Base-by-base conservation (phyloP, 1,284 basidiomycete genomes). In the Austropuccinia psidii region DNA sequence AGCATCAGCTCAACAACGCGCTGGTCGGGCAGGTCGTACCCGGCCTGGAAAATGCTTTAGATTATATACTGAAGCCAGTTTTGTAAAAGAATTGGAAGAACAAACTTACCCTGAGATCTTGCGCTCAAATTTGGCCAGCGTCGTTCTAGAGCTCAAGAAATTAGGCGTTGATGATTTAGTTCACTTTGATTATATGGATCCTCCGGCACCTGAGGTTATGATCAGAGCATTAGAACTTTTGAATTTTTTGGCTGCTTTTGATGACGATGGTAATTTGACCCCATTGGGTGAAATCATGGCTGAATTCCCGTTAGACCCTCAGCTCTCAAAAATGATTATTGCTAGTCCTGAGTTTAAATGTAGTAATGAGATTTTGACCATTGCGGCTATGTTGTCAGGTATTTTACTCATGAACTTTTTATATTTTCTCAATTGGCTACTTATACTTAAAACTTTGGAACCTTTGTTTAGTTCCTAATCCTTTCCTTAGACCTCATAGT, bases 41-140 rank as follows among this genome's bases (percentile, higher is more conserved):
- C 84, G 92, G 54, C 94, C 95, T 0, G 96, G 96, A 29, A 98
- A 98, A 81, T 98, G 95, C 82, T 99, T 98, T 84, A 85, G 95
- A 75, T 81, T 98, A 76, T 98, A 97, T 81, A 98, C 95, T 0
- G 95, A 98, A 82, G 92, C 92, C 80, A 95, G 98, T 82, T 98
- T 96, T 80, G 93, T 96, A 85, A 87, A 85, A 75, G 90, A 94
- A 83, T 84, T 98, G 62, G 93, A 97, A 82, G 93, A 97, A 79
- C 91, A 97, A 81, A 96, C 94, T 0, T 89, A 97, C 80, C 95
- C 95, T 0, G 95, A 98, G 82, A 98, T 98, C 78, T 81, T 98
- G n/a, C 49, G 68, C 15, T 75, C 69, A 41, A 81, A 81, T 74
- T 69, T 99, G 76, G 91, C 93, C 75, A 97, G 95, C 80, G 91